Conservation (phyloP, 352 stramenopile species). For the Phytophthora uliginosa region DNA sequence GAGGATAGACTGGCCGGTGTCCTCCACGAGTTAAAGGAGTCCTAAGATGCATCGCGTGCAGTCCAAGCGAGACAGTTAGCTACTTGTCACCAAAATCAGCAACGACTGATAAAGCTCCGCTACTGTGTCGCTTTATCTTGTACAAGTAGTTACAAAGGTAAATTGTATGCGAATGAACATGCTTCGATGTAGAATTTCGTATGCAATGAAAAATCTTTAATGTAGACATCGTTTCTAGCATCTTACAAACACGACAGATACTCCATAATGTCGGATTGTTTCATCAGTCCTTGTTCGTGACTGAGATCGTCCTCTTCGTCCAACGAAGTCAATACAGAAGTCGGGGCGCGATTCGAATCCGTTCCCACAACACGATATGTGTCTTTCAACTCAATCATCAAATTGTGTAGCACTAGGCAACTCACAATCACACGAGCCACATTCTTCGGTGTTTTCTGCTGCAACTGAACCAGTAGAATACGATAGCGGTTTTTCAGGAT, state of each 20-base stretch:
- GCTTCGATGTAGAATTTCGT: background rate
- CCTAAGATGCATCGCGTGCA: background rate
- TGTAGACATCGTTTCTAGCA: no score
- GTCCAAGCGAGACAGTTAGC: background rate
- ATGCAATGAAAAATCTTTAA: no score
- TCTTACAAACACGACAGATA: background rate
- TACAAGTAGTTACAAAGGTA: background rate
- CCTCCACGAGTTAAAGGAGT: background rate
- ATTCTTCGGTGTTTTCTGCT: background rate
- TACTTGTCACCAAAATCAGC: background rate
- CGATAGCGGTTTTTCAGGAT: constrained; percentile 15
- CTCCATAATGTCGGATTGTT: background rate
- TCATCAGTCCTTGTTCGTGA: background rate
- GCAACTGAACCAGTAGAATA: background rate
- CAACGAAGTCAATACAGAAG: background rate
- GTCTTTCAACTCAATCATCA: background rate
- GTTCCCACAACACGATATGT: background rate
- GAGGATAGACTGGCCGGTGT: background rate
- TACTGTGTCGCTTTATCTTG: background rate
- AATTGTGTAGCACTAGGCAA: background rate
- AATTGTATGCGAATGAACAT: background rate
- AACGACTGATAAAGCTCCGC: background rate
- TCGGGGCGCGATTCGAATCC: background rate
- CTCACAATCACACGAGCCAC: background rate
- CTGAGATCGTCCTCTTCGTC: background rate